These are phyloP conservation scores for Fusarium lyarnte DNA, from an alignment of 2,329 filamentous ascomycete genomes.

Conservation along the genomic window DNA sequence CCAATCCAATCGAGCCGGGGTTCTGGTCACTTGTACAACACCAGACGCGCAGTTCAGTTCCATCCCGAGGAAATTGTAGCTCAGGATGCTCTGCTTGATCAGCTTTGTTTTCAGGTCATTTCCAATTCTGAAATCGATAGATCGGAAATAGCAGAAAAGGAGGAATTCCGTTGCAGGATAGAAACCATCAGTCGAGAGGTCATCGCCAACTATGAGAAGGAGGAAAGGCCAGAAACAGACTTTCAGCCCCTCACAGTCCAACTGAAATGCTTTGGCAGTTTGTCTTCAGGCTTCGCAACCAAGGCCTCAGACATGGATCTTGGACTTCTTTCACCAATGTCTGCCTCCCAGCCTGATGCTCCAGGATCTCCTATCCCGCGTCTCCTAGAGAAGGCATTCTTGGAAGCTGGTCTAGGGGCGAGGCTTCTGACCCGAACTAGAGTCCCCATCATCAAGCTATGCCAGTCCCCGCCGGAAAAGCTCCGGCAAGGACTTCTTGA, in stretches of 20 bases:
- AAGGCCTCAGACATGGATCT: constrained; percentile 93
- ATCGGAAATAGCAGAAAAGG: constrained; percentile 74
- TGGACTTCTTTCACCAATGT: constrained; percentile 74
- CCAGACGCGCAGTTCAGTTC: constrained; percentile 43
- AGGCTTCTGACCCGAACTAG: constrained; percentile 80
- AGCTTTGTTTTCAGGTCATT: constrained; percentile 57
- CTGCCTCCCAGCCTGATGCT: constrained; percentile 62
- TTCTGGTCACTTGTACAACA: constrained; percentile 34
- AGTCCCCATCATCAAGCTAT: constrained; percentile 89
- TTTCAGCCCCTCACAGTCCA: constrained; percentile 68
- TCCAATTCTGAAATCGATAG: constrained; percentile 69
- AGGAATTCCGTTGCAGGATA: constrained; percentile 72
- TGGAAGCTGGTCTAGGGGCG: constrained; percentile 78
- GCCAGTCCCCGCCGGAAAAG: constrained; percentile 71
- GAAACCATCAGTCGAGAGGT: constrained; percentile 71
- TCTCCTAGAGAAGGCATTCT: constrained; percentile 77
- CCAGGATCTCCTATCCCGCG: constrained; percentile 73
- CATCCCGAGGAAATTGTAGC: constrained; percentile 57
- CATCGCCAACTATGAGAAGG: constrained; percentile 62
- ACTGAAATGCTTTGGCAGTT: constrained; percentile 82
- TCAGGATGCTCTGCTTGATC: constrained; percentile 61
- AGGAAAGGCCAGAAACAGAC: constrained; percentile 50
- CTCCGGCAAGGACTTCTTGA: constrained; percentile 69
- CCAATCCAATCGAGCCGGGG: constrained; percentile 18
- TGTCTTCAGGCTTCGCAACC: constrained; percentile 86